A percentile compares a stretch with the other conserved stretches of the same genome.
These are phyloP conservation scores for Lipomyces orientalis DNA, from an alignment of 805 yeast species.

Conservation along the genomic window DNA sequence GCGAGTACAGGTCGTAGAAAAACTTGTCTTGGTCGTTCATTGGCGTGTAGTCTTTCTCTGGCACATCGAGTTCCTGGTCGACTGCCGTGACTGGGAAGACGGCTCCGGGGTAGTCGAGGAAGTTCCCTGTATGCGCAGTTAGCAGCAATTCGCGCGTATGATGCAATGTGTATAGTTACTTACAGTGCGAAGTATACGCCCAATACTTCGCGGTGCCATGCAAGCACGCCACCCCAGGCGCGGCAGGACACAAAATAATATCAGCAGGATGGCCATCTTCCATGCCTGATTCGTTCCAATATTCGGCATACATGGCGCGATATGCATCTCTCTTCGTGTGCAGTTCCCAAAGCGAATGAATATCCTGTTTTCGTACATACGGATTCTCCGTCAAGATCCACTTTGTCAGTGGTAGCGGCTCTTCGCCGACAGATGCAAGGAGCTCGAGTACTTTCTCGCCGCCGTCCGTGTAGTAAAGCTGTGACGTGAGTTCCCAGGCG, in stretches of 20 bases:
- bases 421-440: constrained; percentile 70
- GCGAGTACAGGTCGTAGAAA: constrained; percentile 38
- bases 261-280: constrained; percentile 51
- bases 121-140: constrained; percentile 52
- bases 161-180: background rate
- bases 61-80: constrained; percentile 33
- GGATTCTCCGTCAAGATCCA: constrained; percentile 56
- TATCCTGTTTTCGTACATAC: constrained; percentile 34
- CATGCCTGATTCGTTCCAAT: constrained; percentile 50
- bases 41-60: constrained; percentile 36
- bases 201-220: constrained; percentile 70
- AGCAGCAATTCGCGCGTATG: background rate
- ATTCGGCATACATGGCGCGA: constrained; percentile 62
- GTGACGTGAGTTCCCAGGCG: constrained; percentile 42
- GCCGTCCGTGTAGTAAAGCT: constrained; percentile 70
- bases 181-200: constrained; percentile 74
- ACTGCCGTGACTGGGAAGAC: constrained; percentile 42
- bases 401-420: constrained; percentile 64
- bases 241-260: constrained; percentile 69
- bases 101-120: constrained; percentile 70
- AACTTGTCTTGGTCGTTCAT: constrained; percentile 38
- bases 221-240: constrained; percentile 73
- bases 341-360: constrained; percentile 51
- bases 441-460: constrained; percentile 60
- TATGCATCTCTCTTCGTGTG: constrained; percentile 62